Evolutionary conservation across 2,329 filamentous ascomycete genomes (phyloP).

Genomic region (Colletotrichum costaricense): DNA sequence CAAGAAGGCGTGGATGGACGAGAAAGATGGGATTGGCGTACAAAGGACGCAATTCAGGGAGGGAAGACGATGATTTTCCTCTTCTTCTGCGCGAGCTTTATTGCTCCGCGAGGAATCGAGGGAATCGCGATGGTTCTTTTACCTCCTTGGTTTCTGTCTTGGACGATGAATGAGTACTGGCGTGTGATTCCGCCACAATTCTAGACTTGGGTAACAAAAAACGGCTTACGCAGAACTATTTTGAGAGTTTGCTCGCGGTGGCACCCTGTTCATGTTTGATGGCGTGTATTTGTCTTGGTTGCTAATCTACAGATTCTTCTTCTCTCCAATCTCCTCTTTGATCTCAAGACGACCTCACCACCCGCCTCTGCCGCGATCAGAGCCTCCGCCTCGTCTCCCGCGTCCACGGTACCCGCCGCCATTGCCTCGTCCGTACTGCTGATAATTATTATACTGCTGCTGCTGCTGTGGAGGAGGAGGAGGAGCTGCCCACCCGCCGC

Average conservation of each 20-base stretch:
- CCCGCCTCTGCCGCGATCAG: constrained; percentile 31
- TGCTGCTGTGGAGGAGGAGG: constrained; percentile 19
- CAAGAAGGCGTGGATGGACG: not conserved
- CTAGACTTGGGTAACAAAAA: constrained; percentile 30
- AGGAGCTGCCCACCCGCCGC: constrained; percentile 28
- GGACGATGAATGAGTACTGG: constrained; percentile 37
- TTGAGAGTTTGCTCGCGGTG: too few relatives aligned
- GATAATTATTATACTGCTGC: constrained; percentile 23
- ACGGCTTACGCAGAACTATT: not conserved
- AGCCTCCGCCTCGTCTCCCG: constrained; percentile 24
- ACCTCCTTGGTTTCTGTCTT: constrained; percentile 29
- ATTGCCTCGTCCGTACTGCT: constrained; percentile 29
- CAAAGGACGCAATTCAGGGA: constrained; percentile 21
- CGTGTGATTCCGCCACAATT: constrained; percentile 13
- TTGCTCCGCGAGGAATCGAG: constrained; percentile 2
- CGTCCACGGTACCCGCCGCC: constrained; percentile 28
- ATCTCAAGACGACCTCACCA: not conserved
- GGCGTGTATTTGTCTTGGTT: not conserved
- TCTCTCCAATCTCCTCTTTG: too few relatives aligned
- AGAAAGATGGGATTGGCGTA: constrained; percentile 23
- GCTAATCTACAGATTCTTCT: not conserved
- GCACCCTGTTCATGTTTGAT: not conserved
- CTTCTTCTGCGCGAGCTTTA: constrained; percentile 9
- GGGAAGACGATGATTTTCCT: constrained; percentile 22
- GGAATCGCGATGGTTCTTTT: not conserved